Evolutionary conservation across 164 flowering plant species (phyloP).

Genomic region (Vitis amurensis): DNA sequence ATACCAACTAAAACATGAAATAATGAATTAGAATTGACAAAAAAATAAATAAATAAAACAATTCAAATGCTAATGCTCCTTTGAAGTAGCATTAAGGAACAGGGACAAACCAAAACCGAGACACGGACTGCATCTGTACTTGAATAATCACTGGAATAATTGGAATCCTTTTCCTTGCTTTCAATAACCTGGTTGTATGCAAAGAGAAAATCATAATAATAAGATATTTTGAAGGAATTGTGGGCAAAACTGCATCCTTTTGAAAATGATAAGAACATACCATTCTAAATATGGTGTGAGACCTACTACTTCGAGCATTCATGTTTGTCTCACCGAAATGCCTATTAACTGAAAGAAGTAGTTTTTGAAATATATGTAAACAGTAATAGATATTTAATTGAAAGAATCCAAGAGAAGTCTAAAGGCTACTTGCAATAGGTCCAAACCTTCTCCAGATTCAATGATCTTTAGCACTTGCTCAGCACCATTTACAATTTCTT

Average conservation of each 20-base stretch:
- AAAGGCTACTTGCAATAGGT: background rate
- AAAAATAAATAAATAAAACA: background rate
- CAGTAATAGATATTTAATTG: background rate
- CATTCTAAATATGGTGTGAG: conserved; percentile 97
- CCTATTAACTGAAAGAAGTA: conserved; percentile 63
- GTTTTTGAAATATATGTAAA: background rate
- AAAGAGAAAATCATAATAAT: background rate
- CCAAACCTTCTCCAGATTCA: conserved; percentile 87
- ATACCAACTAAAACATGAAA: background rate
- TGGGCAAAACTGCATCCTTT: background rate
- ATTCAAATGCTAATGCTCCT: background rate
- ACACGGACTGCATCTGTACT: conserved; percentile 84
- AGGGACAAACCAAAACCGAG: conserved; percentile 81
- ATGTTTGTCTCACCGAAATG: conserved; percentile 99
- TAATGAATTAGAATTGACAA: background rate
- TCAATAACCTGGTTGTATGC: conserved; percentile 72
- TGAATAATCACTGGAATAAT: conserved; percentile 30
- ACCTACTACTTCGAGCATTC: conserved; percentile 94
- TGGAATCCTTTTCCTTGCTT: conserved; percentile 69
- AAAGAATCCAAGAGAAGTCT: background rate
- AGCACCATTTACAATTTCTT: conserved; percentile 86
- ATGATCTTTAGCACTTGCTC: conserved; percentile 87
- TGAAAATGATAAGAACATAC: conserved; percentile 31
- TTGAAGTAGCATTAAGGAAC: background rate
- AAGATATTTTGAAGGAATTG: background rate